A percentile compares a stretch with the other conserved stretches of the same genome.
Conservation (phyloP, 2,329 filamentous ascomycete species). For the Alternaria brassicae region DNA sequence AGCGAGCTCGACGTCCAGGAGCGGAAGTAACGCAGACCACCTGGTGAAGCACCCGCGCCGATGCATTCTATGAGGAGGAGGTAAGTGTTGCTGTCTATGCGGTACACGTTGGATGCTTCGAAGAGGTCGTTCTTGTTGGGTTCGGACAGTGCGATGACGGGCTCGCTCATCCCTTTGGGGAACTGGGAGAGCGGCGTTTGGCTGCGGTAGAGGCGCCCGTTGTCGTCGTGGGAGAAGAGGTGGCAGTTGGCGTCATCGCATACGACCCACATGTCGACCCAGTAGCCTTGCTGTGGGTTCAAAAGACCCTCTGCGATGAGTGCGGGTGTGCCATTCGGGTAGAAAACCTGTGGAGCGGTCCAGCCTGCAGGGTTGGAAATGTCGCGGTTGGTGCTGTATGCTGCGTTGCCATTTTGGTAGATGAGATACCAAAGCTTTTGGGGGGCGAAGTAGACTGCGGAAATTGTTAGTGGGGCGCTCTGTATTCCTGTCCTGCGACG, state of each 20-base stretch:
- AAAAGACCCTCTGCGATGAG: constrained; percentile 44
- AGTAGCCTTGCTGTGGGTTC: constrained; percentile 43
- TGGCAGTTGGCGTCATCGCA: constrained; percentile 50
- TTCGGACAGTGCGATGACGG: constrained; percentile 46
- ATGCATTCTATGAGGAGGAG: constrained; percentile 53
- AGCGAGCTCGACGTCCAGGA: constrained; percentile 49
- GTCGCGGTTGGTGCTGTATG: constrained; percentile 53
- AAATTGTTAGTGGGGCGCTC: background rate
- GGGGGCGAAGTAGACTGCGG: constrained; percentile 50
- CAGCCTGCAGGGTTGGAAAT: constrained; percentile 52
- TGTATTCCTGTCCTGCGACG: background rate
- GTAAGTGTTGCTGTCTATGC: constrained; percentile 41
- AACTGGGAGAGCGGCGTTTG: constrained; percentile 46
- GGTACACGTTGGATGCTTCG: constrained; percentile 51
- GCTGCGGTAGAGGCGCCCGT: constrained; percentile 52
- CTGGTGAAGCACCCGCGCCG: constrained; percentile 30
- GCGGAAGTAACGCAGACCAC: constrained; percentile 49
- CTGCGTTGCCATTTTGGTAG: constrained; percentile 54
- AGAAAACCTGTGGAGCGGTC: constrained; percentile 51
- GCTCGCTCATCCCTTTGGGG: constrained; percentile 48
- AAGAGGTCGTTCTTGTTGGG: constrained; percentile 42
- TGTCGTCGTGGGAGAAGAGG: constrained; percentile 54
- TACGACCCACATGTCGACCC: constrained; percentile 56
- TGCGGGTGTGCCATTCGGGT: constrained; percentile 38
- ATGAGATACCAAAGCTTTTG: constrained; percentile 55